Conservation (phyloP, 164 flowering plant genomes). For the Stephania japonica region DNA sequence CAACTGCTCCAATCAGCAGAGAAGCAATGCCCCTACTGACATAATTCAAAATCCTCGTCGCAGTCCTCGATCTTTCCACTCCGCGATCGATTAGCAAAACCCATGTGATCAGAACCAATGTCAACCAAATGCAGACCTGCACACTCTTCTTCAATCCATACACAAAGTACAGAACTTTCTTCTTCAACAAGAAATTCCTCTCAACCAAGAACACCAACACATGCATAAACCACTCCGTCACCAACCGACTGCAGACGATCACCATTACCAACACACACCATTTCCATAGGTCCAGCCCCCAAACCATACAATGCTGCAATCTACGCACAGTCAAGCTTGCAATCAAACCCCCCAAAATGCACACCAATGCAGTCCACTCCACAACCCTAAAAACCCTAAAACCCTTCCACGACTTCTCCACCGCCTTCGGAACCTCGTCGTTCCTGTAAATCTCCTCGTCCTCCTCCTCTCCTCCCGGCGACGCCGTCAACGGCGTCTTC, state of each 20-base stretch:
- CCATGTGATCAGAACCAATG: conserved; percentile 63
- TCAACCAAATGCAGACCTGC: conserved; percentile 55
- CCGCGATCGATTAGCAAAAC: conserved; percentile 47
- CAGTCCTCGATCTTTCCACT: conserved; percentile 29
- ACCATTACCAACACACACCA: conserved; percentile 68
- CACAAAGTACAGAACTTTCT: conserved; percentile 74
- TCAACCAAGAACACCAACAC: conserved; percentile 59
- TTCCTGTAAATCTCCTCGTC: conserved; percentile 14
- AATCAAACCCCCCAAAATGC: conserved; percentile 31
- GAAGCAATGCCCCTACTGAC: conserved; percentile 46
- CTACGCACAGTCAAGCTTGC: conserved; percentile 40
- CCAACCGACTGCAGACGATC: conserved; percentile 54
- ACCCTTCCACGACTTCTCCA: background rate
- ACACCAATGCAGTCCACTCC: conserved; percentile 45
- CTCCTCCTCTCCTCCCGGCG: conserved; percentile 22
- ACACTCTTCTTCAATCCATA: conserved; percentile 62
- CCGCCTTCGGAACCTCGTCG: background rate
- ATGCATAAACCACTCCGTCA: conserved; percentile 52
- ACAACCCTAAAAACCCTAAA: conserved; percentile 11
- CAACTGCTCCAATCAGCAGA: conserved; percentile 44
- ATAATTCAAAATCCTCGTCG: conserved; percentile 31
- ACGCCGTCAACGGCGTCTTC: conserved; percentile 25
- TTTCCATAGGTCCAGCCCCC: conserved; percentile 73
- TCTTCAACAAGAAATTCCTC: conserved; percentile 55
- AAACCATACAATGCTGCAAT: conserved; percentile 26